Base-by-base conservation (phyloP, 768 basidiomycete genomes). In the Cystobasidium onofrii region DNA sequence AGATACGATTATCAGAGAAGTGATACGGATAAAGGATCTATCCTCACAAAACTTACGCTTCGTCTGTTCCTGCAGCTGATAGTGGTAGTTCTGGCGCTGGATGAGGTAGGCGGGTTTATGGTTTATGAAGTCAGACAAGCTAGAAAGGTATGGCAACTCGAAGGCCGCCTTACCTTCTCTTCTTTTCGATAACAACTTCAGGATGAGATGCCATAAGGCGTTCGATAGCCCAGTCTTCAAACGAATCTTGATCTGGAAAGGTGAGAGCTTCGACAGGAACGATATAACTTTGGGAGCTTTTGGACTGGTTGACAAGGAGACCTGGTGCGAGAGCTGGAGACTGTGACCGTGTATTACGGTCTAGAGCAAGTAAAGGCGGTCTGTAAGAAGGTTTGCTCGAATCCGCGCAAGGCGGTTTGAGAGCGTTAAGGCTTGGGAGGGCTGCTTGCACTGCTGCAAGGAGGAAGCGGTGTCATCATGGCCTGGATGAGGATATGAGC, bases 41-140 rank as follows among this genome's bases (percentile, higher is more conserved):
- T n/a, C n/a, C n/a, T n/a, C n/a, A n/a, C n/a, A 17, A 15, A 3
- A 64, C 63, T 27, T 41, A 64, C 63, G 18, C 63, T 46, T 34
- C 63, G 36, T 18, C 63, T 34, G 25, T 64, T 64, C 27, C 63
- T 27, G 44, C 63, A 64, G 36, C 44, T 64, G 39, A 64, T 64
- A n/a, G 63, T 64, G 10, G 44, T 64, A 25, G 63, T 60, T 34
- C 33, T 60, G 6, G 57, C 57, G 27, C 57, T 60, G 25, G 33
- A 13, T 29, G 20, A 60, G 6, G n/a, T 29, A 23, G 33, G 31
- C 10, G 13, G 6, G 9, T 17, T 29, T 12, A 23, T 4, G 6
- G 27, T 29, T 12, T 12, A 60, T 27, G 52, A 7, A 29, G 27
- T 7, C 33, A 34, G 33, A 34, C 6, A 27, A 60, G 6, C 6